Conservation (phyloP, 2,329 filamentous ascomycete genomes). For the Xylariales sp. region DNA sequence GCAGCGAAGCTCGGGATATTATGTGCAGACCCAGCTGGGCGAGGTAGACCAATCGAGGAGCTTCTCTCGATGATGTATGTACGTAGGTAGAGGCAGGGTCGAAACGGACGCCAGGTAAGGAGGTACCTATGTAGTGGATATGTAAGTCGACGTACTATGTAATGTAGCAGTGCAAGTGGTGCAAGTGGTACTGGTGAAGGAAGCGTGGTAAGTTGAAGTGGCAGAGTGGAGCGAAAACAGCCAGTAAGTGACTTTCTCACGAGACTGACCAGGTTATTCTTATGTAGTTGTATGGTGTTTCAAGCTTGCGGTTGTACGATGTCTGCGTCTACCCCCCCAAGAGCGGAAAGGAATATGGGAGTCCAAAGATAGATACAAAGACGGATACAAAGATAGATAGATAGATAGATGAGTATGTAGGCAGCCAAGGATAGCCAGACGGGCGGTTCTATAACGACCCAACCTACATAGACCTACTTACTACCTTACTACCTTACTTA, state of each 20-base stretch:
- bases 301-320: constrained; percentile 8
- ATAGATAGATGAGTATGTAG: too few species aligned
- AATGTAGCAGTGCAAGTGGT: too few species aligned
- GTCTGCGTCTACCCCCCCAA: neutral
- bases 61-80: constrained; percentile 15
- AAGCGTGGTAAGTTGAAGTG: too few species aligned
- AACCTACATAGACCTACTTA: neutral
- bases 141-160: too few species aligned
- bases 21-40: constrained; percentile 44
- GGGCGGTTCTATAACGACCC: neutral
- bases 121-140: neutral
- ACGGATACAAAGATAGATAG: too few species aligned
- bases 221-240: neutral
- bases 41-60: constrained; percentile 37
- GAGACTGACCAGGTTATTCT: neutral
- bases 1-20: constrained; percentile 44
- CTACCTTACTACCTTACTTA: too few species aligned
- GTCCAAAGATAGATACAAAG: neutral
- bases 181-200: too few species aligned
- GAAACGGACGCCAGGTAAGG: neutral
- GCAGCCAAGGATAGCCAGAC: neutral
- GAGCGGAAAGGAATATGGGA: too few species aligned
- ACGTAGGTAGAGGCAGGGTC: constrained; percentile 4
- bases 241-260: neutral
- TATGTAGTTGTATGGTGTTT: neutral